Evolutionary conservation across 2,329 filamentous ascomycete genomes (phyloP), one percentile per base, ranked within the genome.

Genomic region (Paracorniculantispora psalliotae): DNA sequence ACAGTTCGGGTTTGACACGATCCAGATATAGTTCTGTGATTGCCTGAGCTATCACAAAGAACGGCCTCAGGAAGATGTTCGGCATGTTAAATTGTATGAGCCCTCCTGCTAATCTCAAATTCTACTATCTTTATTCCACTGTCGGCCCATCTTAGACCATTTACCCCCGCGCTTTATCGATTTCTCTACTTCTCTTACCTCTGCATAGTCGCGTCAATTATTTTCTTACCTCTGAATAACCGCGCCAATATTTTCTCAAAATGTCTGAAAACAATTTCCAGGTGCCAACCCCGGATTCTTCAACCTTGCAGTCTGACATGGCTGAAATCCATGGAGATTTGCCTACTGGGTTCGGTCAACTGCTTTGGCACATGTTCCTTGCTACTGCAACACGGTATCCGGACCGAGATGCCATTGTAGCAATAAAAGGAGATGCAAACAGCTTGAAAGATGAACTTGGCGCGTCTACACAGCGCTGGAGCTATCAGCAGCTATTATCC

Each of bases 391-490:
- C 57, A 17, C 54, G 49, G 3, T 66, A 67, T 23, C 72, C 73
- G 1, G 64, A 70, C 6, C 62, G 65, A 57, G 72, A 74, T 37
- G 73, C 73, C 17, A 57, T 75, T 37, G 70, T 75, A 73, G 72
- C 72, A 70, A 73, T 39, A 9, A 9, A 21, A 2, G 52, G 58
- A 41, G 47, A 35, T 3, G 12, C 33, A 25, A 6, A 8, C 19
- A 4, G 15, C 26, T 10, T 17, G 17, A n/a, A 5, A 6, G 17
- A 8, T 23, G 35, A 33, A 1, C 33, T 15, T 4, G 37, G 35
- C 13, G 25, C 7, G 1, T 4, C 13, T 17, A 13, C 37, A 10
- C 47, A 43, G 35, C 54, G 39, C 17, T 73, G 69, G 71, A 68
- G 67, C 17, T 74, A 72, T 60, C 49, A 57, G 12, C 57, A 68